A percentile compares a stretch with the other conserved stretches of the same genome.
Evolutionary conservation across 805 yeast genomes (phyloP).

Genomic region (Lipomyces starkeyi): DNA sequence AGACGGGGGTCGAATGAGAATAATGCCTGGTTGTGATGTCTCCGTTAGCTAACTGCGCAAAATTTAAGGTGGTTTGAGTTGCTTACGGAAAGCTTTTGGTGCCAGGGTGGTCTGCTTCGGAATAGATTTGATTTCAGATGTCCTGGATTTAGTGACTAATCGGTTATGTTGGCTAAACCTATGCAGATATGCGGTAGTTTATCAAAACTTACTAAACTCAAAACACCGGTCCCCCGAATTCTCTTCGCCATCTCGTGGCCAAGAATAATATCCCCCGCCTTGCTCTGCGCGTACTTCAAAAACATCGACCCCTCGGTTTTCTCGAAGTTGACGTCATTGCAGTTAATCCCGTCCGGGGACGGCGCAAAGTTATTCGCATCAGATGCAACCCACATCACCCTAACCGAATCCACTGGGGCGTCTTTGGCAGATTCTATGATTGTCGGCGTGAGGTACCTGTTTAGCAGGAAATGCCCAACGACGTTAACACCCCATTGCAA

Average conservation of each 20-base stretch:
- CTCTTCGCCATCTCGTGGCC: constrained; percentile 23
- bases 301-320: constrained; percentile 28
- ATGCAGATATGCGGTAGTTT: neutral
- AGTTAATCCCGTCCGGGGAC: constrained; percentile 46
- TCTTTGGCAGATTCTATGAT: constrained; percentile 46
- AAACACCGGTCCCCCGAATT: constrained; percentile 24
- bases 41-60: neutral
- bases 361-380: constrained; percentile 47
- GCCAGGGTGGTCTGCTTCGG: constrained; percentile 27
- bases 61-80: neutral
- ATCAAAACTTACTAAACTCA: constrained; percentile 28
- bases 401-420: constrained; percentile 43
- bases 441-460: constrained; percentile 50
- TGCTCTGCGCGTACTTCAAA: constrained; percentile 52
- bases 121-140: constrained; percentile 30
- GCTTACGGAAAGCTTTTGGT: constrained; percentile 23
- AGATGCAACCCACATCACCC: constrained; percentile 57
- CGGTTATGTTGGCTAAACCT: neutral
- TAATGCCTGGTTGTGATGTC: constrained; percentile 3
- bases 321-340: constrained; percentile 46
- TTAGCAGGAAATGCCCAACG: constrained; percentile 55
- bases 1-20: constrained; percentile 40
- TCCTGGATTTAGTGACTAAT: constrained; percentile 35
- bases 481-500: constrained; percentile 55
- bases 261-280: constrained; percentile 46